These are phyloP conservation scores for Magnaporthiopsis incrustans DNA, from an alignment of 2,329 filamentous ascomycete species.

Conservation along the genomic window DNA sequence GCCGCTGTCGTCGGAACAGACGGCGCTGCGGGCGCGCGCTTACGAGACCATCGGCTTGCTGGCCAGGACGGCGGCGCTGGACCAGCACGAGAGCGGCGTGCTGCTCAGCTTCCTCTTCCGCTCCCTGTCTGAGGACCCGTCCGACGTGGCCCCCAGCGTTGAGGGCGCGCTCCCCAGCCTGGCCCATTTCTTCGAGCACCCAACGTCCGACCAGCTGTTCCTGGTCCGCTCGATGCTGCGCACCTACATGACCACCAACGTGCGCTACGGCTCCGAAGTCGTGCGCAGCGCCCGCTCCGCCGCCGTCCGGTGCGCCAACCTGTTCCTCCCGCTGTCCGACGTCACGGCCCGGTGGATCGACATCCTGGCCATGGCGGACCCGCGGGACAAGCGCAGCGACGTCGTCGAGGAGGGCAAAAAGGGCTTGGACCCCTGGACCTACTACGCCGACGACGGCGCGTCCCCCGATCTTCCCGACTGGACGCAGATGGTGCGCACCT, in stretches of 20 bases:
- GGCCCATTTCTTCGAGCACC: conserved; percentile 32
- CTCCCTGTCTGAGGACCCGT: conserved; percentile 73
- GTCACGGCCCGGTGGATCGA: conserved; percentile 80
- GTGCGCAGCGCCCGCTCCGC: conserved; percentile 74
- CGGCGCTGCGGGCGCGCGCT: conserved; percentile 65
- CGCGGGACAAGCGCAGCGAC: conserved; percentile 63
- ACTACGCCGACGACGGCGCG: conserved; percentile 36
- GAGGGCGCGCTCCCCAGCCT: conserved; percentile 81
- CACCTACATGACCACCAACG: conserved; percentile 51
- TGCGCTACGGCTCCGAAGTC: conserved; percentile 35
- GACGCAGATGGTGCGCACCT: conserved; percentile 39
- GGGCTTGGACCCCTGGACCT: conserved; percentile 65
- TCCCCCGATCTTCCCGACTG: conserved; percentile 38
- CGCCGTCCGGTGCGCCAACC: conserved; percentile 81
- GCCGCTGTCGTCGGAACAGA: conserved; percentile 40
- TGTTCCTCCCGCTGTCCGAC: conserved; percentile 74
- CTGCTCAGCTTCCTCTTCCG: conserved; percentile 69
- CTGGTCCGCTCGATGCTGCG: conserved; percentile 50
- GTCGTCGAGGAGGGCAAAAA: conserved; percentile 84
- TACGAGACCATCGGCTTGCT: conserved; percentile 89
- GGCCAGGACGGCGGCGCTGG: conserved; percentile 51
- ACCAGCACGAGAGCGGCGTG: conserved; percentile 31
- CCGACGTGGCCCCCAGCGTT: conserved; percentile 75
- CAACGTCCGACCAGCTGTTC: conserved; percentile 19
- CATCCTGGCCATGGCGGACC: conserved; percentile 67